A percentile compares a stretch with the other conserved stretches of the same genome.
Conservation (phyloP, 2,329 filamentous ascomycete species). For the Pleoardoris graminearum region DNA sequence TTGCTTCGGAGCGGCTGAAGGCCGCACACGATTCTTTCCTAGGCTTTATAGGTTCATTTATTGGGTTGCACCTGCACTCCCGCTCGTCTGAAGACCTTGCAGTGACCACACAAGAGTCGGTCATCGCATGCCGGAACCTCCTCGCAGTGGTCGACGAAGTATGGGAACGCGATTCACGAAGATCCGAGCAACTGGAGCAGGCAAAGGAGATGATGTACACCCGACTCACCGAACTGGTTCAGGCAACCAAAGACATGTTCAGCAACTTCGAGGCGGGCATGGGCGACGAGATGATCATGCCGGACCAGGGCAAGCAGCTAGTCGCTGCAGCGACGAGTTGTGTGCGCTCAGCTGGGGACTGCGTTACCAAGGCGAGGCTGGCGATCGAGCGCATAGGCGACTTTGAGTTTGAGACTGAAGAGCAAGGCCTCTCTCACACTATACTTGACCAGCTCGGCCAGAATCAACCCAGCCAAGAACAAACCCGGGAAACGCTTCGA, state of each 20-base stretch:
- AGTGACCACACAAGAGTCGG: slow-evolving; percentile 79
- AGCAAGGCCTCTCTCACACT: slow-evolving; percentile 47
- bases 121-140: slow-evolving; percentile 77
- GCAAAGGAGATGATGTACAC: slow-evolving; percentile 78
- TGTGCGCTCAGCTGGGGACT: slow-evolving; percentile 88
- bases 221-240: slow-evolving; percentile 77
- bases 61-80: slow-evolving; percentile 91
- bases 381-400: slow-evolving; percentile 89
- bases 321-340: slow-evolving; percentile 81
- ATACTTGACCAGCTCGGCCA: slow-evolving; percentile 40
- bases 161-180: slow-evolving; percentile 73
- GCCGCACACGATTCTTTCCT: slow-evolving; percentile 84
- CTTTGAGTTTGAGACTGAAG: slow-evolving; percentile 71
- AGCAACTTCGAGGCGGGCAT: slow-evolving; percentile 68
- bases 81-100: slow-evolving; percentile 84
- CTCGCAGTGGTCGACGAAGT: slow-evolving; percentile 80
- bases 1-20: slow-evolving; percentile 82
- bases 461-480: slow-evolving; percentile 14
- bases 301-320: slow-evolving; percentile 75
- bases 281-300: slow-evolving; percentile 76
- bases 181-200: slow-evolving; percentile 66
- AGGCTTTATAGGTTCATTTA: slow-evolving; percentile 88
- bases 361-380: slow-evolving; percentile 81
- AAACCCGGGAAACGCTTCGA: slow-evolving; percentile 15
- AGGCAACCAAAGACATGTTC: slow-evolving; percentile 79